Base-by-base conservation (phyloP, 2,329 filamentous ascomycete species). In the Penicillium hordei region DNA sequence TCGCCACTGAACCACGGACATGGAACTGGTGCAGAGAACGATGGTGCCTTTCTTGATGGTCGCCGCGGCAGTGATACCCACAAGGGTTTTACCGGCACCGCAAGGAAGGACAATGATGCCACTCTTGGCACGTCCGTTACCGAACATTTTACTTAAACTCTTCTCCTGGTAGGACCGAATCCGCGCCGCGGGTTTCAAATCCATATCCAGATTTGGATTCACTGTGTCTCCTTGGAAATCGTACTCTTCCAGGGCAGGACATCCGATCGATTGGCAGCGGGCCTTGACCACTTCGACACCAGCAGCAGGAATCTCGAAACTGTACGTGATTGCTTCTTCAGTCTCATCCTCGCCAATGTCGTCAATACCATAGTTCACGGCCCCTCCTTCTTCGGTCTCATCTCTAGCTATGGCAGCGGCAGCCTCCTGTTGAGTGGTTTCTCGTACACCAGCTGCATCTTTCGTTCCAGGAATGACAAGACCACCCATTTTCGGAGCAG, bases 91-190 rank as follows among this genome's bases (percentile, higher is more conserved):
- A 59, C 94, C 94, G 19, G 94, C 94, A 65, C 94, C 94, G 73
- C 94, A 99, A 19, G 94, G 94, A 66, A 99, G 77, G 55, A 99
- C 94, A 59, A 99, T 99, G 65, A 99, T 95, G 57, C 94, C 94
- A 75, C 92, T 97, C 79, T 96, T 94, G 15, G 94, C 94, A 76
- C 94, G 89, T 49, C 93, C 93, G 71, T 99, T 99, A 71, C 94
- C 93, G 73, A 99, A 99, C 94, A 99, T 99, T 76, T 99, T 99
- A 79, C 91, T 96, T 10, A 99, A 81, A 64, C 92, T 96, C 78
- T 97, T 96, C 75, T 99, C 94, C 73, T 99, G 94, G 68, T 99
- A 99, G 27, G 58, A 60, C 45, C 65, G 65, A 46, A 67, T 67
- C 27, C 64, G 48, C 4, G 65, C 65, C 13, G 65, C 63, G 1